Evolutionary conservation across 495 filamentous ascomycete genomes (phyloP).

Genomic region (Penicillium argentinense): DNA sequence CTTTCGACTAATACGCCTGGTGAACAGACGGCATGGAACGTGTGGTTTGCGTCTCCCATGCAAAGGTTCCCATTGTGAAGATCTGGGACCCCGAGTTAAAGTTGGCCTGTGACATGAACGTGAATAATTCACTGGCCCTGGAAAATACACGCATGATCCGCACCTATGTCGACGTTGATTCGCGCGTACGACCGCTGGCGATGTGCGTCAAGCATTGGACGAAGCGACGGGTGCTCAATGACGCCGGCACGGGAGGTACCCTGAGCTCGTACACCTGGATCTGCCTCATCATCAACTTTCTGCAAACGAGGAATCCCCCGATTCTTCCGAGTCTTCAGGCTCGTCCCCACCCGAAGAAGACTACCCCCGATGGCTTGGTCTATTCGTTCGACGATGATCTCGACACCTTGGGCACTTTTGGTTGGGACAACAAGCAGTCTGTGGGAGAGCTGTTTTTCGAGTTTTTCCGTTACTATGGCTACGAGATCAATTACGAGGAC

Average conservation of each 20-base stretch:
- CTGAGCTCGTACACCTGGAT: slow-evolving; percentile 99
- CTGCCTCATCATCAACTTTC: slow-evolving; percentile 95
- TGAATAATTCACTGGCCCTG: slow-evolving; percentile 91
- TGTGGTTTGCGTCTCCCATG: slow-evolving; percentile 88
- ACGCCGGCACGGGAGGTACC: slow-evolving; percentile 91
- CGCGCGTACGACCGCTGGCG: slow-evolving; percentile 84
- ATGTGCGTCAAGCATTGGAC: slow-evolving; percentile 99
- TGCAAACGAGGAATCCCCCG: slow-evolving; percentile 86
- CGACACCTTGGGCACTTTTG: slow-evolving; percentile 67
- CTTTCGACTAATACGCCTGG: too few species aligned
- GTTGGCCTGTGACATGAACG: slow-evolving; percentile 96
- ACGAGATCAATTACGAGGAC: slow-evolving; percentile 89
- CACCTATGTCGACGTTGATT: slow-evolving; percentile 92
- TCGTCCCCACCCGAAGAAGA: slow-evolving; percentile 60
- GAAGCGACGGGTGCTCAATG: slow-evolving; percentile 85
- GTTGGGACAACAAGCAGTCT: slow-evolving; percentile 76
- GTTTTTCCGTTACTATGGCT: slow-evolving; percentile 92
- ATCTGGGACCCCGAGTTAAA: slow-evolving; percentile 94
- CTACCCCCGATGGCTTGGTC: slow-evolving; percentile 59
- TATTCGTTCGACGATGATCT: slow-evolving; percentile 86
- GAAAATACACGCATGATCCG: slow-evolving; percentile 99
- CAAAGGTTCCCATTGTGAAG: slow-evolving; percentile 98
- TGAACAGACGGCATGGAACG: slow-evolving; percentile 87
- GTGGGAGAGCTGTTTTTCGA: slow-evolving; percentile 82
- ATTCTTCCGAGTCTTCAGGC: slow-evolving; percentile 87